Base-by-base conservation (phyloP, 177 flowering plant genomes). In the Vitis hybrid region DNA sequence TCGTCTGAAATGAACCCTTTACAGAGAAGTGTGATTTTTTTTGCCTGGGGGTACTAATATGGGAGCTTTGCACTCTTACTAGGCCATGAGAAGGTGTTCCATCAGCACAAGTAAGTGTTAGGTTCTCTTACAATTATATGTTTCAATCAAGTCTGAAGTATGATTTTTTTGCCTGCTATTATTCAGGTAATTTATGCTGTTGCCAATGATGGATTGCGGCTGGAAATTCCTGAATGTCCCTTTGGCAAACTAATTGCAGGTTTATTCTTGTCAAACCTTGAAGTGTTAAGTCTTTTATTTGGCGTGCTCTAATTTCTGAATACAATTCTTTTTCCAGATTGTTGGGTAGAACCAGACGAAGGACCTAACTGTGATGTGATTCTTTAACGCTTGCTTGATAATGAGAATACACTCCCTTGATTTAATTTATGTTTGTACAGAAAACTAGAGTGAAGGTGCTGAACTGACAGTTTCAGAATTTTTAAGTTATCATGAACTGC, bases 41-140 rank as follows among this genome's bases (percentile, higher is more conserved):
- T 71, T 88, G 94, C 78, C 81, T 90, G 16, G 94, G 92, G 10
- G 92, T 89, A 59, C 84, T 89, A 60, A 18, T 18, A 90, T 90
- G 90, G 94, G 94, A 90, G 80, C 88, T 90, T 13, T 88, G 85
- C 81, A 88, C 92, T 22, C 81, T 90, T 22, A 83, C 51, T 57
- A 84, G 88, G 77, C 94, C 94, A 19, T 90, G 94, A 90, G 88
- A 90, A 56, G 92, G 92, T 26, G 73, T 83, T 48, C 84, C 90
- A 26, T 66, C 87, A n/a, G 82, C 76, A 68, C 76, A 81, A 29
- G 62, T 51, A 81, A 29, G 62, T 51, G 33, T 50, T 60, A 1
- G 5, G 3, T 13, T 59, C 15, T 50, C 55, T 12, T 45, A 6
- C 1, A 7, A 58, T 14, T 33, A 16, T 56, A 2, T 33, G 3